Base-by-base conservation (phyloP, 2,329 filamentous ascomycete species). In the Cladosporium sp. region DNA sequence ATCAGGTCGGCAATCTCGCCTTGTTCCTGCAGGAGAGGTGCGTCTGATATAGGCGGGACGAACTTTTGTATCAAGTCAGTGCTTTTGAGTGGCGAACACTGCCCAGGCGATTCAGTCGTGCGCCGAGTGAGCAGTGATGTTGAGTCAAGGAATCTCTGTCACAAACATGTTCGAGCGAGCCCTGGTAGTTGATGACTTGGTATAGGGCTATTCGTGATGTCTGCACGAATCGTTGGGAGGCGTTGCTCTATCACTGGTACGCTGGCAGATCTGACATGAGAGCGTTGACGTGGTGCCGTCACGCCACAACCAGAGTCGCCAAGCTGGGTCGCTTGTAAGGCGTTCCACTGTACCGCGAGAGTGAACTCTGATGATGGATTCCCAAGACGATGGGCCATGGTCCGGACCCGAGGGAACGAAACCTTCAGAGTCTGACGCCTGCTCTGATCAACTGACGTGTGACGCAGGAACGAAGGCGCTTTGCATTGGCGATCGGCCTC, bases 391-490 rank as follows among this genome's bases (percentile, higher is more conserved):
- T 47, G 52, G 52, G 38, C 52, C 52, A 38, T 45, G 52, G 52
- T 55, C 38, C 30, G 52, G 52, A 45, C 30, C 52, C 52, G 52
- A 55, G 12, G 30, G 45, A 25, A 40, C 52, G 52, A 55, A 47
- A 43, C 25, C 52, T 55, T 55, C 40, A 55, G 37, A 19, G 15
- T 30, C 42, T 55, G 52, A 55, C 34, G 52, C 39, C 37, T 55
- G 52, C 30, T 28, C 39, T 34, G 52, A 47, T 55, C 49, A 45
- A 37, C 25, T 19, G 19, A 19, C 40, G 52, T 7, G 11, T 17
- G 15, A 22, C 42, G 52, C 52, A 55, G 52, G 52, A 22, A 37
- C 42, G 22, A 19, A 55, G 20, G 30, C 15, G 51, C 28, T 5
- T 17, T 22, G 25, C 25, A 25, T 42, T 19, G 42, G 43, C n/a